Percentiles rank a stretch among this genome's conserved stretches.
These are phyloP conservation scores for Aspergillus viridinutans DNA, from an alignment of 2,329 filamentous ascomycete genomes.

Conservation along the genomic window DNA sequence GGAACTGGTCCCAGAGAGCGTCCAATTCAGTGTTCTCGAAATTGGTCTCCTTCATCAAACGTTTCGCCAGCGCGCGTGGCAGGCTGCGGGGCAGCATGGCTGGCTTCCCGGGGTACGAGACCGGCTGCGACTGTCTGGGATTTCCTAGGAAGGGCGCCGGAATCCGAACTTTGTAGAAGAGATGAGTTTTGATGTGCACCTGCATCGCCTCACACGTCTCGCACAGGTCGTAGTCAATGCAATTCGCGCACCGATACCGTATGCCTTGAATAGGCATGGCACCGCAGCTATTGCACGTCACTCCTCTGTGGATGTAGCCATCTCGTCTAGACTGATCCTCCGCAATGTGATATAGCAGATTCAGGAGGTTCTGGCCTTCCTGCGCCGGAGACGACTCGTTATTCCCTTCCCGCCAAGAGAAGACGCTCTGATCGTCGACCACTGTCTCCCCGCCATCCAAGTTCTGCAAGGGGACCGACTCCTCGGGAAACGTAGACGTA, in stretches of 20 bases:
- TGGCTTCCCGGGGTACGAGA: constrained; percentile 87
- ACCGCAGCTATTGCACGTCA: constrained; percentile 85
- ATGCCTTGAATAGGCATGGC: constrained; percentile 86
- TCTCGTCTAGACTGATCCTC: constrained; percentile 87
- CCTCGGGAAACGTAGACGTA: constrained; percentile 29
- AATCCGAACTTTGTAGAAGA: constrained; percentile 94
- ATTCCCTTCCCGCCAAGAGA: constrained; percentile 42
- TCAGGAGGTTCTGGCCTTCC: constrained; percentile 74
- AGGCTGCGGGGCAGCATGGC: constrained; percentile 64
- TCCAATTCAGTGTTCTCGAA: constrained; percentile 86
- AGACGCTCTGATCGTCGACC: constrained; percentile 42
- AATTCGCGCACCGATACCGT: constrained; percentile 92
- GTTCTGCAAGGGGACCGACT: constrained; percentile 20
- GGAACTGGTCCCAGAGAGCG: constrained; percentile 95
- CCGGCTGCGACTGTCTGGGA: constrained; percentile 71
- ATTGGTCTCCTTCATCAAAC: constrained; percentile 65
- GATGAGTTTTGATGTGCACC: constrained; percentile 82
- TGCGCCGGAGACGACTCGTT: constrained; percentile 38
- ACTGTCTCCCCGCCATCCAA: constrained; percentile 34
- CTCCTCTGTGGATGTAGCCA: constrained; percentile 87
- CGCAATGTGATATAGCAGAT: constrained; percentile 83
- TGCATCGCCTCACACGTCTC: constrained; percentile 74
- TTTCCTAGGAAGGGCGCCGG: constrained; percentile 78
- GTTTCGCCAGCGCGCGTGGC: constrained; percentile 62
- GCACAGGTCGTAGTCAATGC: constrained; percentile 91